phyloP scores from a whole-genome alignment of 768 basidiomycete species.

The Psilocybe tampanensis region DNA sequence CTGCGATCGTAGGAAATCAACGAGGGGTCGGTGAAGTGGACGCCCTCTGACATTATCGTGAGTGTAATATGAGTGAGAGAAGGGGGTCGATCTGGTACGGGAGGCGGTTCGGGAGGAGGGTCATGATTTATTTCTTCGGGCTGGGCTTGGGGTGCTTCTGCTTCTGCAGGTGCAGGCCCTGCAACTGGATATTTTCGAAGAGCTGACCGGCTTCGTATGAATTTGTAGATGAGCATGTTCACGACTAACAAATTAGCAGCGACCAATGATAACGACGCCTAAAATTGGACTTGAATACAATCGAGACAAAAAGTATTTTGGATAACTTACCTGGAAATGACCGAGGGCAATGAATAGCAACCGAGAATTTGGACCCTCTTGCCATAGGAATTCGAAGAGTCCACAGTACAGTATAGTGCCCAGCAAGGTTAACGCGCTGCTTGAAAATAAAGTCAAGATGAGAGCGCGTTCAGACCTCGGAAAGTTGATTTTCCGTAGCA shows the following conservation, averaged over 20 bases:
- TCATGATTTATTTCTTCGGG: too few relatives aligned
- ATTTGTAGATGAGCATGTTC: conserved; percentile 1
- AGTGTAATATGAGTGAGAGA: too few relatives aligned
- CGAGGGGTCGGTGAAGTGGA: too few relatives aligned
- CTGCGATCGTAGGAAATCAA: too few relatives aligned
- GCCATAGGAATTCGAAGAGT: background rate
- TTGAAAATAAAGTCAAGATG: conserved; percentile 26
- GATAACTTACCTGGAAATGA: conserved; percentile 7
- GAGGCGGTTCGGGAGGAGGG: too few relatives aligned
- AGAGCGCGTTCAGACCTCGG: conserved; percentile 21
- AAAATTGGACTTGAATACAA: background rate
- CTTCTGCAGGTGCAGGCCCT: too few relatives aligned
- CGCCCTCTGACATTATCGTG: too few relatives aligned
- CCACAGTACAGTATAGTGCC: conserved; percentile 1
- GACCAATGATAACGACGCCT: conserved; percentile 2
- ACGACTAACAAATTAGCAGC: conserved; percentile 8
- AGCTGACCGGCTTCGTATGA: background rate
- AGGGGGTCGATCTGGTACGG: too few relatives aligned
- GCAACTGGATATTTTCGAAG: background rate
- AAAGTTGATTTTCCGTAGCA: conserved; percentile 26
- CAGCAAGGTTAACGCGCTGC: conserved; percentile 23
- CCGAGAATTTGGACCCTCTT: background rate
- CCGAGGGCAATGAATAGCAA: conserved; percentile 1
- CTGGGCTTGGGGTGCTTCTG: too few relatives aligned
- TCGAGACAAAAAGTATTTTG: background rate